phyloP scores from a whole-genome alignment of 495 filamentous ascomycete genomes.

The Penicillium fimorum region DNA sequence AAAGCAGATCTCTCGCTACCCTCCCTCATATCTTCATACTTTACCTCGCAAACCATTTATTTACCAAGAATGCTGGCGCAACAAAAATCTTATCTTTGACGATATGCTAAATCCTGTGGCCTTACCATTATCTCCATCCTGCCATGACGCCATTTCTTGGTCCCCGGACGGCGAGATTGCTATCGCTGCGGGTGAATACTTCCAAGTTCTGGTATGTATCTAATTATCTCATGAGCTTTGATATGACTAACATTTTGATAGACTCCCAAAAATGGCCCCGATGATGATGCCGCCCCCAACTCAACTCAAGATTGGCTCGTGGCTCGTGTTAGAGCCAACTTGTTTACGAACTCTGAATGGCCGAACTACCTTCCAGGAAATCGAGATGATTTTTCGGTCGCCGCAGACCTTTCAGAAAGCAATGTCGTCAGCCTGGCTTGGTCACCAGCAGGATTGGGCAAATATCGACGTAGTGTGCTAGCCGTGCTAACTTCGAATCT shows the following conservation, averaged over 20 bases:
- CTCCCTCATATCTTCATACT: neutral
- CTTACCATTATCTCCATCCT: constrained; percentile 40
- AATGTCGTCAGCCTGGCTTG: constrained; percentile 54
- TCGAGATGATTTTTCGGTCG: constrained; percentile 55
- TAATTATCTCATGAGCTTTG: neutral
- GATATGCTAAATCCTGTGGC: constrained; percentile 38
- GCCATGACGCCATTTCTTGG: constrained; percentile 57
- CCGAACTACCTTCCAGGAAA: constrained; percentile 43
- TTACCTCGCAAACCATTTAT: neutral
- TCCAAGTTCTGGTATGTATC: constrained; percentile 52
- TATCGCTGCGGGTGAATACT: constrained; percentile 55
- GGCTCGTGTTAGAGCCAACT: constrained; percentile 47
- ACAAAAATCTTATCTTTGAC: neutral
- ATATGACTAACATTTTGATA: constrained; percentile 11
- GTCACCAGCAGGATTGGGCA: constrained; percentile 60
- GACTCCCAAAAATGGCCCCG: constrained; percentile 26
- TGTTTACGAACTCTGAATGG: constrained; percentile 56
- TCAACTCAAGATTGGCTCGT: constrained; percentile 33
- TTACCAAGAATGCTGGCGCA: neutral
- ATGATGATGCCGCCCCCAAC: constrained; percentile 12
- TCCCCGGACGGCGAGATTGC: constrained; percentile 63
- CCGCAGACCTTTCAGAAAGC: constrained; percentile 60
- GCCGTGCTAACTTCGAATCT: constrained; percentile 60
- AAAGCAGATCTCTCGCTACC: neutral
- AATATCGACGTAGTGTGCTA: constrained; percentile 56